These are phyloP conservation scores for Xerocomus amazonicus DNA, from an alignment of 1,284 basidiomycete genomes.

Conservation along the genomic window DNA sequence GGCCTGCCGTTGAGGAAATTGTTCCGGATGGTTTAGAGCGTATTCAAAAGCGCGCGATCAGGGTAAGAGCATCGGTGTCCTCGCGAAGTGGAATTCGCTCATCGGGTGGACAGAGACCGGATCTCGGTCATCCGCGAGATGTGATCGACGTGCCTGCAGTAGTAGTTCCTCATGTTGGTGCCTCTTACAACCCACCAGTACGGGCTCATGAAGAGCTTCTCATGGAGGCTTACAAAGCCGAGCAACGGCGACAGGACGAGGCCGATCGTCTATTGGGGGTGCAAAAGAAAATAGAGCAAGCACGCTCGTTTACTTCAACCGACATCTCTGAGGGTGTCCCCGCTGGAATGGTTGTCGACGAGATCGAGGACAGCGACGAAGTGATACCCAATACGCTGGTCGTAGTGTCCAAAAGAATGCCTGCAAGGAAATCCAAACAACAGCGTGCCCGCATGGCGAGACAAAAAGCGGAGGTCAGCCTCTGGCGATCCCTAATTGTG, in stretches of 20 bases:
- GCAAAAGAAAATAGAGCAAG: conserved; percentile 55
- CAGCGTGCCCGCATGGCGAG: conserved; percentile 64
- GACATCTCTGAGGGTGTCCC: conserved; percentile 30
- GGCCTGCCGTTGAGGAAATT: conserved; percentile 33
- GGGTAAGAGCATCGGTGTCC: conserved; percentile 37
- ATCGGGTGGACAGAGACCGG: conserved; percentile 42
- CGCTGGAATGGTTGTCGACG: conserved; percentile 63
- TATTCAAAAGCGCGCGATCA: conserved; percentile 44
- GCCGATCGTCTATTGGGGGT: conserved; percentile 53
- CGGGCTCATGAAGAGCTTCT: conserved; percentile 77
- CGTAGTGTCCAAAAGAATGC: conserved; percentile 42
- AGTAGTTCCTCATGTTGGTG: conserved; percentile 76
- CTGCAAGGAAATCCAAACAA: conserved; percentile 70
- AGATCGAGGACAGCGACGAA: conserved; percentile 38
- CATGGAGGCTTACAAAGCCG: conserved; percentile 64
- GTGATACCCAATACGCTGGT: conserved; percentile 29
- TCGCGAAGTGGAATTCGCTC: background rate
- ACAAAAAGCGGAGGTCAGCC: conserved; percentile 56
- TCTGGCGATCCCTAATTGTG: background rate
- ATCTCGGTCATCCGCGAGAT: conserved; percentile 45
- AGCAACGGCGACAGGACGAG: conserved; percentile 55
- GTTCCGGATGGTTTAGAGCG: conserved; percentile 42
- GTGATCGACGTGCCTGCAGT: conserved; percentile 65
- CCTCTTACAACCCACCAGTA: conserved; percentile 90
- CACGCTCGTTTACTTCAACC: conserved; percentile 30